Conservation (phyloP, 2,329 filamentous ascomycete genomes). For the Leptographium galeiforme region DNA sequence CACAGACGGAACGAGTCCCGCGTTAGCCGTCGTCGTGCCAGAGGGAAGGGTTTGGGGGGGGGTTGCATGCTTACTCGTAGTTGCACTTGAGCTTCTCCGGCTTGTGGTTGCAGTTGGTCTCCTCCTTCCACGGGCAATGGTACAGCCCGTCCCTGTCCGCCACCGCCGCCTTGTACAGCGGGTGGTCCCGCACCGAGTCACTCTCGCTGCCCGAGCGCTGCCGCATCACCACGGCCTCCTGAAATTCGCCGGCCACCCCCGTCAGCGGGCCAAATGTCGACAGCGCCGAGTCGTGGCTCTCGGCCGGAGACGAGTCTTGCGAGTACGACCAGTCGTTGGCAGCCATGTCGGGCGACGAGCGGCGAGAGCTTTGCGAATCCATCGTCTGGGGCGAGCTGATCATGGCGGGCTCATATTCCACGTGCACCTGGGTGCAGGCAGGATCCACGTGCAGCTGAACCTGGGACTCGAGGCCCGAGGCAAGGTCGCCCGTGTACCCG, state of each 20-base stretch:
- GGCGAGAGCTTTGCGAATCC: slow-evolving; percentile 38
- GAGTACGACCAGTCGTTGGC: slow-evolving; percentile 33
- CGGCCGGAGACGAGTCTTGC: slow-evolving; percentile 27
- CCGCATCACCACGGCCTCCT: slow-evolving; percentile 28
- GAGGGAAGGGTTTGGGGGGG: not conserved
- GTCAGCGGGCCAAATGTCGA: slow-evolving; percentile 3
- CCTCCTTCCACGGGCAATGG: slow-evolving; percentile 78
- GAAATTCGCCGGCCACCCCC: slow-evolving; percentile 22
- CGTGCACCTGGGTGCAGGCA: slow-evolving; percentile 25
- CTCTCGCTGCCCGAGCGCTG: slow-evolving; percentile 38
- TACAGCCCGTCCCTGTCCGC: slow-evolving; percentile 66
- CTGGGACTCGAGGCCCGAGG: slow-evolving; percentile 20
- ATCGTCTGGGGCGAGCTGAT: slow-evolving; percentile 39
- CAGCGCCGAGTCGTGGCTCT: slow-evolving; percentile 31
- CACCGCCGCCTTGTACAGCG: slow-evolving; percentile 54
- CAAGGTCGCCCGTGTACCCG: slow-evolving; percentile 28
- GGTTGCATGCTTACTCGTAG: slow-evolving; percentile 59
- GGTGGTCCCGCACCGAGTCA: slow-evolving; percentile 51
- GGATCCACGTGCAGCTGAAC: slow-evolving; percentile 37
- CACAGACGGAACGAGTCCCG: slow-evolving; percentile 31
- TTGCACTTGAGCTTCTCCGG: slow-evolving; percentile 97
- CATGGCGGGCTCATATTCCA: slow-evolving; percentile 37
- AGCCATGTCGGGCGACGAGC: slow-evolving; percentile 34
- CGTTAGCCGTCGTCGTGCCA: slow-evolving; percentile 25
- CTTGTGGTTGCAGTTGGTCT: slow-evolving; percentile 66